phyloP scores from a whole-genome alignment of 441 rosid genomes.

The Daphne laureola region DNA sequence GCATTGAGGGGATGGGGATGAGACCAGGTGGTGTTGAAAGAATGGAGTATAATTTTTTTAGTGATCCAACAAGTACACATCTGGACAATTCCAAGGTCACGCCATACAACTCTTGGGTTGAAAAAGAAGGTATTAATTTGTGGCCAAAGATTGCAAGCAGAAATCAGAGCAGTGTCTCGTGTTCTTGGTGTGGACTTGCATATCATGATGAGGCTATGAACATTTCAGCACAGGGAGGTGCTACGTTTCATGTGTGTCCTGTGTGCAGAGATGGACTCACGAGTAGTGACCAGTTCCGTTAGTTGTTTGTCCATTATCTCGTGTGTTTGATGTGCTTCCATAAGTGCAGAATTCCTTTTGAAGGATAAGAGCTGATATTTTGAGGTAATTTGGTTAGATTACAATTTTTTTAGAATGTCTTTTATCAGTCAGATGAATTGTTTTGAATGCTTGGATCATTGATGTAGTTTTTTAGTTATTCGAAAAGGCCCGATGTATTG shows the following conservation, averaged over 20 bases:
- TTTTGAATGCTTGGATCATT: constrained; percentile 1
- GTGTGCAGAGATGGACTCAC: constrained; percentile 39
- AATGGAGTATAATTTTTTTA: constrained; percentile 35
- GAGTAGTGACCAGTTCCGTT: constrained; percentile 21
- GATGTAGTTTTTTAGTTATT: background rate
- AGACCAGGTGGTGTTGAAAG: constrained; percentile 25
- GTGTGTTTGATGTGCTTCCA: constrained; percentile 5
- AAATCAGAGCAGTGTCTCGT: constrained; percentile 20
- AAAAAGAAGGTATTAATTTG: constrained; percentile 43
- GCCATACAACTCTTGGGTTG: constrained; percentile 32
- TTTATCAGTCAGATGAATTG: background rate
- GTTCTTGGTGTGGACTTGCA: constrained; percentile 45
- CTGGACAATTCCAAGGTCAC: constrained; percentile 23
- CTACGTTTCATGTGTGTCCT: constrained; percentile 29
- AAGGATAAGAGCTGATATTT: constrained; percentile 7
- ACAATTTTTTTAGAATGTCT: constrained; percentile 3
- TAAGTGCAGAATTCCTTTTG: constrained; percentile 3
- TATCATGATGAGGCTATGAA: constrained; percentile 25
- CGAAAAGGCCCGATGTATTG: background rate
- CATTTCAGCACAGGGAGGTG: constrained; percentile 23
- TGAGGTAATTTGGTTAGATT: constrained; percentile 20
- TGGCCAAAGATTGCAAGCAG: constrained; percentile 30
- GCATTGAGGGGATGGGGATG: constrained; percentile 29
- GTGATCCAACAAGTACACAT: constrained; percentile 23
- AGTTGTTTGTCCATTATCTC: constrained; percentile 3